phyloP scores from a whole-genome alignment of 164 flowering plant genomes.

The Buxus sempervirens region DNA sequence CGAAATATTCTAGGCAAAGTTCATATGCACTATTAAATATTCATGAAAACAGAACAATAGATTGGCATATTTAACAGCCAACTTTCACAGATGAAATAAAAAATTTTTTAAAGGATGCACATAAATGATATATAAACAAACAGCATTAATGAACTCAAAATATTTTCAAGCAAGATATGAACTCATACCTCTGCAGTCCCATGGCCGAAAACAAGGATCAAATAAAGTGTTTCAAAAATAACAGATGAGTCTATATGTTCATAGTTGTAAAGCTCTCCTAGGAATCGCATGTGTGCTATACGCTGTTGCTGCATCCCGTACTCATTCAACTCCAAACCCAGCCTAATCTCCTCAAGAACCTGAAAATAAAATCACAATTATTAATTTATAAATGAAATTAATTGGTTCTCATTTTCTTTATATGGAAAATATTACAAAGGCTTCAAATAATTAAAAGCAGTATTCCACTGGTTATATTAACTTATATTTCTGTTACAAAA shows the following conservation, averaged over 20 bases:
- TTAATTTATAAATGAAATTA: not conserved
- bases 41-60: too few relatives aligned
- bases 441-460: too few relatives aligned
- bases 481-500: too few relatives aligned
- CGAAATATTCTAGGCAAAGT: too few relatives aligned
- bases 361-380: constrained; percentile 22
- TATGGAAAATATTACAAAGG: too few relatives aligned
- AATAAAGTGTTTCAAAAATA: constrained; percentile 86
- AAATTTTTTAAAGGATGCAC: not conserved
- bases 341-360: constrained; percentile 92
- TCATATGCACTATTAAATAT: too few relatives aligned
- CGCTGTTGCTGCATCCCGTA: constrained; percentile 94
- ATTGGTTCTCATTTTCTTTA: not conserved
- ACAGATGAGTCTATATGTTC: constrained; percentile 94
- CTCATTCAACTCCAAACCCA: constrained; percentile 88
- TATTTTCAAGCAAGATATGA: not conserved
- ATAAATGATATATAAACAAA: not conserved
- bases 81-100: not conserved
- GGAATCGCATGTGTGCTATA: constrained; percentile 85
- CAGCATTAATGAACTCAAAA: not conserved
- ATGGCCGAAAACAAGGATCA: constrained; percentile 88
- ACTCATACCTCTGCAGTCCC: constrained; percentile 78
- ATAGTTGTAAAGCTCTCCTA: constrained; percentile 97
- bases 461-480: too few relatives aligned
- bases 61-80: not conserved